Base-by-base conservation (phyloP, 805 yeast species). In the Candida mattraensis region DNA sequence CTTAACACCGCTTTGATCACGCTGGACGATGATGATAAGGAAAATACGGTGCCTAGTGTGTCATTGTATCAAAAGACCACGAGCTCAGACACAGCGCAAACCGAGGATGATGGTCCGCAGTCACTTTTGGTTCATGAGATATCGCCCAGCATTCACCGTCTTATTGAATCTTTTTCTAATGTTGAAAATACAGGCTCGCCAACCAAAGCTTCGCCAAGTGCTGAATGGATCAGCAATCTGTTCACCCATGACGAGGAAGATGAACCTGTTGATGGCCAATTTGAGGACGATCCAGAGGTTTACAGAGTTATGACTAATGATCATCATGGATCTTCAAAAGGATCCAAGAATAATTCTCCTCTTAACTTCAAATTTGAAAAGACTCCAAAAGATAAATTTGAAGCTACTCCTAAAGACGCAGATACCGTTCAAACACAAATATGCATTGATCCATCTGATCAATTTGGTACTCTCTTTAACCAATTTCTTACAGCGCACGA, bases 1-100 rank as follows among this genome's bases (percentile, higher is more conserved):
- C 56, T 71, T 26, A 75, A 74, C 46, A 75, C 80, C 3, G 64
- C 78, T 25, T 66, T 75, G 15, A 74, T 75, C 29, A 74, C 72
- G 41, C 42, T 75, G n/a, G 74, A 70, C 38, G 76, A 67, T 22
- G 59, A 60, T 18, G 60, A 56, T 35, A 61, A 61, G 33, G 63
- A 60, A 31, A 61, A 61, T 35, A 38, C 49, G 25, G 45, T 45
- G 7, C 52, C 54, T 10, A 39, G 44, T 10, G 14, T 21, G 4
- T 6, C 15, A 8, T 20, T 20, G 16, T 24, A 30, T 19, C 21
- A 11, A 17, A 35, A 13, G 26, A 10, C 27, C 16, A 25, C 26
- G 21, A 15, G 18, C 27, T 14, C 16, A 18, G 37, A 43, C 20
- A 30, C 32, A 11, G 30, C 20, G 20, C 17, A 30, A 18, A 30